Evolutionary conservation across 805 yeast species (phyloP), one percentile per base, ranked within the genome.

Genomic region (Tetrapisispora namnaoensis): DNA sequence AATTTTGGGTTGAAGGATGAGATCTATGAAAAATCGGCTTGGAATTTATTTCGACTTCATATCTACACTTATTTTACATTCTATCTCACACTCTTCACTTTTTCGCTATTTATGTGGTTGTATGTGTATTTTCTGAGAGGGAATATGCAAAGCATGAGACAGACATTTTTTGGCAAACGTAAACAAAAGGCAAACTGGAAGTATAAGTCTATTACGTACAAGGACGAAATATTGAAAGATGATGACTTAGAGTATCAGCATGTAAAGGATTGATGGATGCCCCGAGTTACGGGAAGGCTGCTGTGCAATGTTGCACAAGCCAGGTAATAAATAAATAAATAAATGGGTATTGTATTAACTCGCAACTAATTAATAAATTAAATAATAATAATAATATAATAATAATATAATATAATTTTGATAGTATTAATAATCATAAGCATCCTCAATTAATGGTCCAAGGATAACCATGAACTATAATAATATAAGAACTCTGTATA

Each of bases 61-160:
- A 8, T 66, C 3, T 56, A 56, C 42, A 56, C 53, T 7, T 50
- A 64, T 44, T 62, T 61, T 44, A 41, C 47, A 13, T 4, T 52
- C 3, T 63, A 59, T 46, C 50, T 58, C n/a, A 30, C 48, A 17
- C n/a, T 56, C 7, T 55, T 56, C 24, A n/a, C 55, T 1, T 20
- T 54, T 3, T n/a, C 58, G 10, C 42, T 52, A 5, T 42, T 52
- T 7, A n/a, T 53, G n/a, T 60, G 61, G 59, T 40, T 44, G 44
- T 47, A 16, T 28, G 10, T 37, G 14, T 30, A 42, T 3, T 28
- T 41, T 3, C 13, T 46, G 27, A 5, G 16, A 16, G 45, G 18
- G 24, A 27, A 30, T 11, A 32, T 18, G 22, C 30, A 38, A 5
- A 5, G 11, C 8, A 10, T 38, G 13, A 9, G 2, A 4, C 21